Base-by-base conservation (phyloP, 257 asterid species). In the Catharanthus roseus region DNA sequence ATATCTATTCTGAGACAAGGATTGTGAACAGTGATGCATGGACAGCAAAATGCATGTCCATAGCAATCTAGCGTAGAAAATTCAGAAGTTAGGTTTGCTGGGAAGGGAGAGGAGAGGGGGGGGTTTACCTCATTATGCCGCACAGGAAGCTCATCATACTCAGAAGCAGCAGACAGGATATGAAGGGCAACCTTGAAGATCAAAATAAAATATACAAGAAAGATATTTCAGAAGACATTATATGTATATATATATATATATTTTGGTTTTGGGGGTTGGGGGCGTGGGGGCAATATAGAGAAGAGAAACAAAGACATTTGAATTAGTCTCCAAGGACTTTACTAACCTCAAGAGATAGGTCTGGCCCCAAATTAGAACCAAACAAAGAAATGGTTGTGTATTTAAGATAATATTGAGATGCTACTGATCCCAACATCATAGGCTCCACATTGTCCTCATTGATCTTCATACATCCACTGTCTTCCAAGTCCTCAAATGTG, bases 401-500 rank as follows among this genome's bases (percentile, higher is more conserved):
- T 75, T 86, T 91, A 42, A 93, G 89, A 82, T 93, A 93, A 84
- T 93, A 93, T 76, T 89, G 96, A 73, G 98, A 89, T 67, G 98
- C 96, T 63, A 89, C 85, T 71, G 97, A 86, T 73, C 98, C 98
- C 93, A 93, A 84, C 90, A 93, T 93, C 84, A 75, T 82, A n/a
- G 98, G 88, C 85, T 90, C 97, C 75, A 93, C 98, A 79, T 73
- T 83, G 76, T 89, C 91, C 63, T 85, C 97, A 66, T 82, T 84
- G 74, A 93, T 86, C 85, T 88, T 89, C 74, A 93, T 81, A 88
- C 97, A 91, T 74, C 97, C 99, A 80, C 93, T 76, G 82, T 91
- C 99, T 84, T 91, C 99, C 84, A 93, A 90, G 82, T 93, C 99
- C 85, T 93, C 97, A 81, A 93, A 89, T 33, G 97, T 91, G 85